Evolutionary conservation across 2,329 filamentous ascomycete genomes (phyloP).

Genomic region (Pseudogymnoascus sp.): DNA sequence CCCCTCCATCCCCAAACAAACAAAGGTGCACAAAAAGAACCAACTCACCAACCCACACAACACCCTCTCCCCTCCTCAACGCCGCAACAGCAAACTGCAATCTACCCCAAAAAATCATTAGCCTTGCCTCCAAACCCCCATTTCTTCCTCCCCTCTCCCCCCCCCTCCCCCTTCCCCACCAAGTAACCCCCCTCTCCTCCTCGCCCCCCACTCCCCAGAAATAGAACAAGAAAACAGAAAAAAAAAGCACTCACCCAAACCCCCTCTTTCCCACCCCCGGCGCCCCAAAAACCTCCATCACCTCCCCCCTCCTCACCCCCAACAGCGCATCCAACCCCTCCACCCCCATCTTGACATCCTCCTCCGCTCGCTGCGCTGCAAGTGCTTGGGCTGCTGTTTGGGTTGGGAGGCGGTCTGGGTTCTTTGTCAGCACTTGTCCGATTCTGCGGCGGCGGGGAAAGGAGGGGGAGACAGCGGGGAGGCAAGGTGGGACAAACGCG

Average conservation of each 20-base stretch:
- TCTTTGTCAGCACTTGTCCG: too few species aligned
- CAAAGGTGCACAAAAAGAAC: neutral
- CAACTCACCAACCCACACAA: slow-evolving; percentile 33
- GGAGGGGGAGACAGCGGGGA: too few species aligned
- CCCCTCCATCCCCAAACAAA: neutral
- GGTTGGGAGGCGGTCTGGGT: slow-evolving; percentile 63
- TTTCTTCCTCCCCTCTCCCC: slow-evolving; percentile 10
- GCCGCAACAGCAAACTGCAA: slow-evolving; percentile 61
- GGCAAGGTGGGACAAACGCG: neutral
- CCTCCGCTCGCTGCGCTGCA: neutral
- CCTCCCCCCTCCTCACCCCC: slow-evolving; percentile 65
- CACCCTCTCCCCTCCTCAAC: slow-evolving; percentile 49
- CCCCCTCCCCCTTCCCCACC: neutral
- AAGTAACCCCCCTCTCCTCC: neutral
- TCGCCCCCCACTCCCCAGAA: too few species aligned
- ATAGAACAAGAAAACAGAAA: too few species aligned
- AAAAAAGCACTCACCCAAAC: slow-evolving; percentile 39
- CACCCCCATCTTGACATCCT: neutral
- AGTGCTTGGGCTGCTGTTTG: slow-evolving; percentile 62
- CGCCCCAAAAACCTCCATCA: slow-evolving; percentile 83
- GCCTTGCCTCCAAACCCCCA: too few species aligned
- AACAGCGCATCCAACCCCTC: neutral
- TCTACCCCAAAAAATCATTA: slow-evolving; percentile 36
- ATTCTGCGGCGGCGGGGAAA: too few species aligned
- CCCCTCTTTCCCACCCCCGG: slow-evolving; percentile 79